phyloP scores from a whole-genome alignment of 768 basidiomycete species.

The Artomyces pyxidatus region DNA sequence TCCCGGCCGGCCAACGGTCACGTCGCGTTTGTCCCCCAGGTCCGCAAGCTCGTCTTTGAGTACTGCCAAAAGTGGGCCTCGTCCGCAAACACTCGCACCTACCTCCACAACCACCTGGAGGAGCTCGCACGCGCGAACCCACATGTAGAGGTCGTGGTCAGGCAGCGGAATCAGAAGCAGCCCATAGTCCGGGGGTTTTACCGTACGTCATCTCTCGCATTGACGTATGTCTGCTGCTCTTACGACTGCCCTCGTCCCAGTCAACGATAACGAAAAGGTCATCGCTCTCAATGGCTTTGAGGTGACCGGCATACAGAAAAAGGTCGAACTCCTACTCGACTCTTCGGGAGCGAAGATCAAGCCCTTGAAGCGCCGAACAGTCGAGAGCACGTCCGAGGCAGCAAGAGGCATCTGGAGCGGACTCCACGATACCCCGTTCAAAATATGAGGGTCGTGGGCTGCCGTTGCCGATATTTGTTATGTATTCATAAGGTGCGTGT shows the following conservation, averaged over 20 bases:
- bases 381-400: slow-evolving; percentile 74
- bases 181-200: slow-evolving; percentile 83
- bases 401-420: slow-evolving; percentile 89
- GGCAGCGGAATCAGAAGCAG: slow-evolving; percentile 63
- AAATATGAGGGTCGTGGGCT: slow-evolving; percentile 27
- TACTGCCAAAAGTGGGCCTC: slow-evolving; percentile 81
- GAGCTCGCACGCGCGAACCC: slow-evolving; percentile 64
- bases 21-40: slow-evolving; percentile 60
- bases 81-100: slow-evolving; percentile 63
- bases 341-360: slow-evolving; percentile 84
- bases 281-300: slow-evolving; percentile 71
- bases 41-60: slow-evolving; percentile 85
- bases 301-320: slow-evolving; percentile 64
- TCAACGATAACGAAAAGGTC: slow-evolving; percentile 84
- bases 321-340: slow-evolving; percentile 78
- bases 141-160: slow-evolving; percentile 79
- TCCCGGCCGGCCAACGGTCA: slow-evolving; percentile 71
- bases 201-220: slow-evolving; percentile 34
- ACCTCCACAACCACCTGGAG: slow-evolving; percentile 55
- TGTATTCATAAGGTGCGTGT: slow-evolving; percentile 4
- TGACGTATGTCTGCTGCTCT: not conserved
- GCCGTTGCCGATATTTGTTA: not conserved
- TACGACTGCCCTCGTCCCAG: slow-evolving; percentile 31
- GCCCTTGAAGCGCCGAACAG: slow-evolving; percentile 60
- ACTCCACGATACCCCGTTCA: slow-evolving; percentile 65